phyloP scores from a whole-genome alignment of 1,284 basidiomycete genomes.

The Ceratobasidium sp. region DNA sequence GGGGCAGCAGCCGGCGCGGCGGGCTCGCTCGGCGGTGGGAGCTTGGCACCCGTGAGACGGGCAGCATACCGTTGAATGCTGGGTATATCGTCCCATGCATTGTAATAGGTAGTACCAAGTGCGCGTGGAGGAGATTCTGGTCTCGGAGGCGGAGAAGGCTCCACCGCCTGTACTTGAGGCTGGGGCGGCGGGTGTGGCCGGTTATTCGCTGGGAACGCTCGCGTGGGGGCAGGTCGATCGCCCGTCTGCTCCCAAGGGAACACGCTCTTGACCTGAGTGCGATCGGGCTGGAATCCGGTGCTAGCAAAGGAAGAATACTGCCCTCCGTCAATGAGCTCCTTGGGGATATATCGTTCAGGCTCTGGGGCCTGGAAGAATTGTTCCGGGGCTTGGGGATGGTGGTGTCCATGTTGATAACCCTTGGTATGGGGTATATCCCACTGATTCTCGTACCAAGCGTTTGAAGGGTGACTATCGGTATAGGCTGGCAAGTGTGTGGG shows the following conservation, averaged over 20 bases:
- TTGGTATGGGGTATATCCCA: slow-evolving; percentile 64
- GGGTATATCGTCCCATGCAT: slow-evolving; percentile 84
- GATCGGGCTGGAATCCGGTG: slow-evolving; percentile 65
- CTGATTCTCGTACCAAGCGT: slow-evolving; percentile 71
- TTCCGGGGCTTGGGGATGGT: slow-evolving; percentile 1
- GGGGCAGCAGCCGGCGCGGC: slow-evolving; percentile 56
- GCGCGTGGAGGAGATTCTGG: slow-evolving; percentile 49
- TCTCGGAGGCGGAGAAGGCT: slow-evolving; percentile 46
- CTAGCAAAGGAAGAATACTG: slow-evolving; percentile 65
- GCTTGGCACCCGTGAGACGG: slow-evolving; percentile 60
- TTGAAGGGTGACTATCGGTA: slow-evolving; percentile 62
- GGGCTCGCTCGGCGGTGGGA: slow-evolving; percentile 47
- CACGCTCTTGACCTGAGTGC: slow-evolving; percentile 73
- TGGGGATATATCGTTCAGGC: slow-evolving; percentile 59
- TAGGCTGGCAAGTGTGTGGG: slow-evolving; percentile 60
- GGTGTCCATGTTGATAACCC: not conserved
- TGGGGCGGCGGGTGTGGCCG: slow-evolving; percentile 57
- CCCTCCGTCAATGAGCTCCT: slow-evolving; percentile 63
- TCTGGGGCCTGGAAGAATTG: slow-evolving; percentile 66
- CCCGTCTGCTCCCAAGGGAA: slow-evolving; percentile 90
- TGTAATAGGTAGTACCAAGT: slow-evolving; percentile 46
- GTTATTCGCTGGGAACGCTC: slow-evolving; percentile 78
- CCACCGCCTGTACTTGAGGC: slow-evolving; percentile 47
- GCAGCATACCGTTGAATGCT: slow-evolving; percentile 79
- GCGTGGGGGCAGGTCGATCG: slow-evolving; percentile 65